These are phyloP conservation scores for Glycine latifolia DNA, from an alignment of 306 rosid genomes.

Conservation along the genomic window DNA sequence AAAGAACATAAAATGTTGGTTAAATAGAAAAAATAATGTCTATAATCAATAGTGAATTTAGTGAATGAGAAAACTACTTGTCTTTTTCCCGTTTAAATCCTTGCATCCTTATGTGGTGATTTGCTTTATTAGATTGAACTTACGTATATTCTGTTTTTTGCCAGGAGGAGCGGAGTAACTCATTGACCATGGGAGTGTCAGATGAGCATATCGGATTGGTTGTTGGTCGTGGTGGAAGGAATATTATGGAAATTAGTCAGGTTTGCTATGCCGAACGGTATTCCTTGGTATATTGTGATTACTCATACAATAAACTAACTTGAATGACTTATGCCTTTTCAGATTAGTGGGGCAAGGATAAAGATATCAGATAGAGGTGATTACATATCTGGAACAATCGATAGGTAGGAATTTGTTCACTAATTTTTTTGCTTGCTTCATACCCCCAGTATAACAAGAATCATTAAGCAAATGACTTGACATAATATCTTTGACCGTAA, in stretches of 20 bases:
- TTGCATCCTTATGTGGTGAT: conserved; percentile 29
- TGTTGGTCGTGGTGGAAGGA: conserved; percentile 99
- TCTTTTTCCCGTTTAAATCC: conserved; percentile 28
- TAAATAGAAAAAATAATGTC: neutral
- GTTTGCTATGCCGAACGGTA: conserved; percentile 53
- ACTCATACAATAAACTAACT: conserved; percentile 30
- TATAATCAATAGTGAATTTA: neutral
- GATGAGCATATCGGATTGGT: conserved; percentile 94
- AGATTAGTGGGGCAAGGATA: conserved; percentile 97
- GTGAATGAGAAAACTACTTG: conserved; percentile 9
- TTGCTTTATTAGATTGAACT: conserved; percentile 35
- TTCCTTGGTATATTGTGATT: conserved; percentile 30
- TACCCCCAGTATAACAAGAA: neutral
- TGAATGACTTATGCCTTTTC: conserved; percentile 48
- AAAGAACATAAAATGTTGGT: neutral
- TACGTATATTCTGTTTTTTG: conserved; percentile 43
- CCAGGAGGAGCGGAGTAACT: conserved; percentile 91
- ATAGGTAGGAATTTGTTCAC: conserved; percentile 63
- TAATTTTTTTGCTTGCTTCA: neutral
- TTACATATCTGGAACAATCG: conserved; percentile 93
- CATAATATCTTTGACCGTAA: neutral
- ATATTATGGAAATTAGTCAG: conserved; percentile 92
- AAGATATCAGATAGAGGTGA: conserved; percentile 99
- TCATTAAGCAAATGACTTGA: conserved; percentile 1
- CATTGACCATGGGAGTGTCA: conserved; percentile 86